A percentile compares a stretch with the other conserved stretches of the same genome.
phyloP scores from a whole-genome alignment of 1,284 basidiomycete species.

The Leccinum fuscescens region DNA sequence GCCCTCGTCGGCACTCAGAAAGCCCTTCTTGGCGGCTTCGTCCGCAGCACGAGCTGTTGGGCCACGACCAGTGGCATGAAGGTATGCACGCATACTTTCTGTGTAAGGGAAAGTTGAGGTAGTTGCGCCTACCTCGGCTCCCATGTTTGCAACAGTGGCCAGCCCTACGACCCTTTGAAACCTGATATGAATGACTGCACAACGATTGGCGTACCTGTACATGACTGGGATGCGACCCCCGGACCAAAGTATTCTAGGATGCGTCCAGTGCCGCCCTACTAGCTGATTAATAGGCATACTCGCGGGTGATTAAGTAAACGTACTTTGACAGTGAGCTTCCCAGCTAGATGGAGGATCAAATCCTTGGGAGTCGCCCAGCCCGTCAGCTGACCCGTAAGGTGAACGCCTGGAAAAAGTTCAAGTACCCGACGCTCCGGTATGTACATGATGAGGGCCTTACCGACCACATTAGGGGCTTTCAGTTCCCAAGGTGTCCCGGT shows the following conservation, averaged over 20 bases:
- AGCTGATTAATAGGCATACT: slow-evolving; percentile 7
- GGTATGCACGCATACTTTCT: slow-evolving; percentile 84
- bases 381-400: slow-evolving; percentile 83
- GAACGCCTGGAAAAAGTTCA: slow-evolving; percentile 51
- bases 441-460: slow-evolving; percentile 39
- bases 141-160: slow-evolving; percentile 98
- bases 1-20: slow-evolving; percentile 81
- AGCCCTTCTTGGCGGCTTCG: slow-evolving; percentile 74
- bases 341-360: slow-evolving; percentile 92
- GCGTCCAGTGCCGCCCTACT: slow-evolving; percentile 89
- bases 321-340: slow-evolving; percentile 91
- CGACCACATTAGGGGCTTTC: slow-evolving; percentile 89
- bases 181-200: neutral
- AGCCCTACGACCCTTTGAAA: slow-evolving; percentile 50
- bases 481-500: slow-evolving; percentile 98
- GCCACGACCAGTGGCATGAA: slow-evolving; percentile 87
- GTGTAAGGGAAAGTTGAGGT: slow-evolving; percentile 98
- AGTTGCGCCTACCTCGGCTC: slow-evolving; percentile 98
- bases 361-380: slow-evolving; percentile 98
- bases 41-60: slow-evolving; percentile 89
- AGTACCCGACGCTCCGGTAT: neutral
- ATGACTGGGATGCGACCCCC: slow-evolving; percentile 89
- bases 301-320: slow-evolving; percentile 27
- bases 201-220: slow-evolving; percentile 65
- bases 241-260: slow-evolving; percentile 98